phyloP scores from a whole-genome alignment of 345 rosid genomes.

The Aurinia saxatilis region DNA sequence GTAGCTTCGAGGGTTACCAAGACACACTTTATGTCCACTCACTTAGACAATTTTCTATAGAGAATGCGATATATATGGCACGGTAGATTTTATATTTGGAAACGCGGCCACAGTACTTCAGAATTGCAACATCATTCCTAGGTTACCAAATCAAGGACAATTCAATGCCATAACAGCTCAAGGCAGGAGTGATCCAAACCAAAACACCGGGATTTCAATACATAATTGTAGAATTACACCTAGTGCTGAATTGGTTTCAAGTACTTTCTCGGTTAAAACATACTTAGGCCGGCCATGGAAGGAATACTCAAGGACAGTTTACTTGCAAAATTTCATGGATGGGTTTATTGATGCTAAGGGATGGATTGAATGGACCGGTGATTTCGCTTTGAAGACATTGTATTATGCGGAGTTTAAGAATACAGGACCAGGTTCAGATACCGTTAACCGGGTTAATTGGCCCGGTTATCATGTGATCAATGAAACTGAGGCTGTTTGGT shows the following conservation, averaged over 20 bases:
- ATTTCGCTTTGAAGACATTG: conserved; percentile 35
- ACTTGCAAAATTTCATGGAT: conserved; percentile 34
- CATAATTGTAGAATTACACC: conserved; percentile 37
- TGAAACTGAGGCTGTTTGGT: conserved; percentile 33
- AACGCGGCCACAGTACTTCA: conserved; percentile 28
- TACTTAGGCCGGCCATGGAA: conserved; percentile 58
- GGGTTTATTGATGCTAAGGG: conserved; percentile 37
- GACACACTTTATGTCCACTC: conserved; percentile 54
- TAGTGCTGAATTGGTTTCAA: conserved; percentile 26
- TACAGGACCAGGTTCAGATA: conserved; percentile 33
- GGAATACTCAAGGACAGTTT: conserved; percentile 41
- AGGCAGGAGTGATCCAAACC: conserved; percentile 46
- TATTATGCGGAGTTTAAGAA: conserved; percentile 44
- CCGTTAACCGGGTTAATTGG: conserved; percentile 37
- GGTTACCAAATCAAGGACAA: conserved; percentile 28
- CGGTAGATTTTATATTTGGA: conserved; percentile 46
- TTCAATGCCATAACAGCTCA: conserved; percentile 44
- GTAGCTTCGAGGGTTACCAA: conserved; percentile 54
- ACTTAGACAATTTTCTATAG: conserved; percentile 44
- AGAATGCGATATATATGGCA: conserved; percentile 50
- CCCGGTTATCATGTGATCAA: conserved; percentile 30
- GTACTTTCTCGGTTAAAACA: conserved; percentile 29
- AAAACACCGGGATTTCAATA: conserved; percentile 42
- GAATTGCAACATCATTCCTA: conserved; percentile 22
- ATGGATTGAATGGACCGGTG: conserved; percentile 45